A percentile compares a stretch with the other conserved stretches of the same genome.
phyloP scores from a whole-genome alignment of 345 rosid species.

The Gossypium bickii region DNA sequence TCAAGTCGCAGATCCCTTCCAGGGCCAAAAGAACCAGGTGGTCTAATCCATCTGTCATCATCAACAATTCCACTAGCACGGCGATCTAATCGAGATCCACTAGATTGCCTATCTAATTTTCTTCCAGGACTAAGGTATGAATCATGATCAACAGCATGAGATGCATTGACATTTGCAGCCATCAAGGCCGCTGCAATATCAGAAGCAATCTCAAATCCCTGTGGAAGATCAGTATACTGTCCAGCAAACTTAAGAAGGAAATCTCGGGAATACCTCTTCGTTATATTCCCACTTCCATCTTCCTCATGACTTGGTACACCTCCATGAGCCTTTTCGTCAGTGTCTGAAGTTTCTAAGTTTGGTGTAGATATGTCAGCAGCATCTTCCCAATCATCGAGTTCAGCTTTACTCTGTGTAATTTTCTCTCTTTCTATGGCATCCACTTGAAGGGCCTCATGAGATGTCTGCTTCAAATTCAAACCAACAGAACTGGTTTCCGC shows the following conservation, averaged over 20 bases:
- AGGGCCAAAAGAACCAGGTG: conserved; percentile 38
- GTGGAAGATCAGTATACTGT: conserved; percentile 62
- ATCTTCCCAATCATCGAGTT: conserved; percentile 98
- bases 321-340: conserved; percentile 22
- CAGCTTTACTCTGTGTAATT: conserved; percentile 44
- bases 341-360: conserved; percentile 52
- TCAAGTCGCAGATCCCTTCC: conserved; percentile 55
- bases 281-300: conserved; percentile 37
- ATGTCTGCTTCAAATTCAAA: conserved; percentile 33
- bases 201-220: conserved; percentile 55
- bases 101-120: conserved; percentile 50
- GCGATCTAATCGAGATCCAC: conserved; percentile 62
- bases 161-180: conserved; percentile 26
- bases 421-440: conserved; percentile 30
- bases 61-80: conserved; percentile 56
- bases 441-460: conserved; percentile 27
- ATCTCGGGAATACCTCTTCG: conserved; percentile 89
- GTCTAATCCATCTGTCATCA: conserved; percentile 70
- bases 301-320: conserved; percentile 29
- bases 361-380: conserved; percentile 84
- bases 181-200: conserved; percentile 43
- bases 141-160: conserved; percentile 53
- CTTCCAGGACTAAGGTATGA: conserved; percentile 58
- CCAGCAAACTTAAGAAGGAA: conserved; percentile 78
- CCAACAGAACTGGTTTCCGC: conserved; percentile 22